Percentiles rank a stretch among this genome's conserved stretches.
phyloP scores from a whole-genome alignment of 208 protist species.

The Trypanosoma boissoni region DNA sequence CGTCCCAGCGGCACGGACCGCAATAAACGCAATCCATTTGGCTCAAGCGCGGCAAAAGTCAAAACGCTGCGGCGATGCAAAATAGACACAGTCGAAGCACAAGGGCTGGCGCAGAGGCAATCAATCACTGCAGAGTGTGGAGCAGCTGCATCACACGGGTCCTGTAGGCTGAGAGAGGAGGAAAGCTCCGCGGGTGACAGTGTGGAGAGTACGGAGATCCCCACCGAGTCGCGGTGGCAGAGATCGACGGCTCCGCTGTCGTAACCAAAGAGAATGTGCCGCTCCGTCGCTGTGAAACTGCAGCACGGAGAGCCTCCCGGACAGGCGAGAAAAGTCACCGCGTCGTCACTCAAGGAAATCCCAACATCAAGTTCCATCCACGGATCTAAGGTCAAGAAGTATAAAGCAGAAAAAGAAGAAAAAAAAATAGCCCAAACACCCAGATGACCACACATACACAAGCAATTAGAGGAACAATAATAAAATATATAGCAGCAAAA shows the following conservation, averaged over 20 bases:
- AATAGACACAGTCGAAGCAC: conserved; percentile 1
- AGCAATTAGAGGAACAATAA: neutral
- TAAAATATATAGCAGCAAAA: neutral
- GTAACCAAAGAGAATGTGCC: conserved; percentile 12
- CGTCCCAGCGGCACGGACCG: neutral
- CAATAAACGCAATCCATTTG: neutral
- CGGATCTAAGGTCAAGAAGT: neutral
- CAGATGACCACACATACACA: neutral
- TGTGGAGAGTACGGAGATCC: neutral
- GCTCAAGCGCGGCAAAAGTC: neutral
- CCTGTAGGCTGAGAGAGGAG: too few relatives aligned
- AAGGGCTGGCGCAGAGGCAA: conserved; percentile 4
- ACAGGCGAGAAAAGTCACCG: conserved; percentile 6
- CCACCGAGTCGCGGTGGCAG: neutral
- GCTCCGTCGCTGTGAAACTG: conserved; percentile 11
- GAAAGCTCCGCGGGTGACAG: too few relatives aligned
- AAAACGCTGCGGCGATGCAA: neutral
- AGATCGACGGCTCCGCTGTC: neutral
- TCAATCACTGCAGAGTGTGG: neutral
- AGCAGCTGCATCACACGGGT: neutral
- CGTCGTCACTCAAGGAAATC: conserved; percentile 11
- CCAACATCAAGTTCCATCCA: neutral
- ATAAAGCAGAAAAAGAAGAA: neutral
- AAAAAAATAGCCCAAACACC: neutral
- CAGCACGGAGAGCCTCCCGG: conserved; percentile 9